Evolutionary conservation across 768 basidiomycete genomes (phyloP), one percentile per base, ranked within the genome.

Genomic region (Cystofilobasidium ferigula): DNA sequence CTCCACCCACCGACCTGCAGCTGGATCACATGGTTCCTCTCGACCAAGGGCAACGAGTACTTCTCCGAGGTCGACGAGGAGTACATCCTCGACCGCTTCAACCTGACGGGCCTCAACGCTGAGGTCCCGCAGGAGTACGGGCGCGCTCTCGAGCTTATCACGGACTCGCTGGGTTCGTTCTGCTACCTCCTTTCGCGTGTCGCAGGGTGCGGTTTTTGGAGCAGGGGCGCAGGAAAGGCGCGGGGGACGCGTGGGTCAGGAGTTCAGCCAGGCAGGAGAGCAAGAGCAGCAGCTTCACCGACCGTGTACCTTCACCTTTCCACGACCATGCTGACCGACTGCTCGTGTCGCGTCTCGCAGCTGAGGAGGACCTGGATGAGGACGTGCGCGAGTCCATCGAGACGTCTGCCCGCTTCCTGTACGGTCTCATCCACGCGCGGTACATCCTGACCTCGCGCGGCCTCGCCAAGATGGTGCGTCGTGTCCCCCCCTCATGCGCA

Each of bases 61-160:
- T 97, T 95, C 76, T 94, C 91, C 77, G 93, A 95, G 78, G 93
- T 97, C 61, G 86, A 89, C 67, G 93, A 95, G 75, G 95, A 99
- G 74, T 99, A 98, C 78, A 98, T 99, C 76, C 91, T 98, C 75
- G 95, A 99, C 78, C 89, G 98, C 73, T 99, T 99, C 80, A 99
- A 99, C 78, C 80, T 99, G 40, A 99, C 95, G 5, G 95, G 95
- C 6, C 78, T 99, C 76, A 95, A 92, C 74, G 83, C 87, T 70
- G 95, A 98, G 76, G 73, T 77, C 32, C 90, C 97, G 8, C 83
- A 90, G 68, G 92, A 95, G 77, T 99, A 99, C 72, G 78, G 86
- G 0, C 87, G 94, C 72, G 95, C 95, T 0, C 79, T 98, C 60
- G 93, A 98, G 75, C 81, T 99, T 64, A 97, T 99, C 63, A 95